These are phyloP conservation scores for Cardiospermum halicacabum DNA, from an alignment of 345 rosid species.

Conservation along the genomic window DNA sequence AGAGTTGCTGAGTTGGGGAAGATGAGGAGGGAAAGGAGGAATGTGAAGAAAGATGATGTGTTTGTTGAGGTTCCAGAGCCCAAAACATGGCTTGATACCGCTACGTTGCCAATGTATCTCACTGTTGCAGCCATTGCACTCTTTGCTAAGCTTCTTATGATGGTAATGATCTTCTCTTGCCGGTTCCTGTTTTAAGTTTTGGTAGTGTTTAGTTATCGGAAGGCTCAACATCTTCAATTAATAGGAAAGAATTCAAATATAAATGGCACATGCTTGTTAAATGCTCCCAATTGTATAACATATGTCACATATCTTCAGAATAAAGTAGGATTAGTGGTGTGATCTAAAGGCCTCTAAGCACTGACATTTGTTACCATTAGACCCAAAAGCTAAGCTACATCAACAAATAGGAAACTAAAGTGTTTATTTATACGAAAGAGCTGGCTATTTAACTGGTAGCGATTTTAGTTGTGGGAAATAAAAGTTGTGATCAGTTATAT, in stretches of 20 bases:
- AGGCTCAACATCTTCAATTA: no score
- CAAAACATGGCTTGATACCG: conserved; percentile 58
- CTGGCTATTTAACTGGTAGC: not conserved
- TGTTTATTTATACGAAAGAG: not conserved
- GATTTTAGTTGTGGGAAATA: not conserved
- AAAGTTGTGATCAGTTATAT: not conserved
- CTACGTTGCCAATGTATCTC: conserved; percentile 71
- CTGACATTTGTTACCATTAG: no score
- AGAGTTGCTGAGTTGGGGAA: conserved; percentile 49
- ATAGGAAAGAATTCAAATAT: no score
- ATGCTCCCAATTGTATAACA: no score
- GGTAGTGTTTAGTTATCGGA: no score
- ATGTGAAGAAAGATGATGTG: conserved; percentile 42
- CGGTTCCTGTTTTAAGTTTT: not conserved
- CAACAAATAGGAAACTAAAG: no score
- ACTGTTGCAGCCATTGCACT: conserved; percentile 62
- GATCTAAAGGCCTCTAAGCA: no score
- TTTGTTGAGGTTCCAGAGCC: conserved; percentile 84
- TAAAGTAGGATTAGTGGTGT: no score
- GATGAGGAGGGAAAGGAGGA: conserved; percentile 44
- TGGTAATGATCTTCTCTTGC: conserved; percentile 44
- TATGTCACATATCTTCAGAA: no score
- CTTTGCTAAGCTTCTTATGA: conserved; percentile 77
- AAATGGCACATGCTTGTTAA: no score
- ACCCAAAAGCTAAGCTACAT: no score